phyloP scores from a whole-genome alignment of 306 rosid genomes.

The Inga oerstediana region DNA sequence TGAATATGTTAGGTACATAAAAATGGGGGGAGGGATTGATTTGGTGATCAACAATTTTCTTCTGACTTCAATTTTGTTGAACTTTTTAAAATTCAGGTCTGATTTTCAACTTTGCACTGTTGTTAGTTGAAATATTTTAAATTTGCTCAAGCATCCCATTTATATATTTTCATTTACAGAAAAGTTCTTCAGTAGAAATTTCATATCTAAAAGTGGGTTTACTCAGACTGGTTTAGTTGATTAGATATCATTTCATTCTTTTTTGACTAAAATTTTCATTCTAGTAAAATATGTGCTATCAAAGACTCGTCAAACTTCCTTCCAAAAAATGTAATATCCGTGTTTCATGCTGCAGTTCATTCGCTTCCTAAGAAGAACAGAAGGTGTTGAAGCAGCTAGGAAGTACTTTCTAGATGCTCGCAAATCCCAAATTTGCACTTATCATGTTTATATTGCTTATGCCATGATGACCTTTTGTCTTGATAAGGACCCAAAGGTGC shows the following conservation, averaged over 20 bases:
- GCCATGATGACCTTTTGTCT: constrained; percentile 92
- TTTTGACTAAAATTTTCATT: constrained; percentile 9
- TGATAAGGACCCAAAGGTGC: constrained; percentile 95
- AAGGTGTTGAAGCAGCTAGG: constrained; percentile 98
- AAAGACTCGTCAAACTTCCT: constrained; percentile 14
- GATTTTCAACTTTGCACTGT: constrained; percentile 2
- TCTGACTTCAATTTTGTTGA: not conserved
- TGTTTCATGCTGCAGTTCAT: constrained; percentile 75
- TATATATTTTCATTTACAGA: not conserved
- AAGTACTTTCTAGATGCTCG: constrained; percentile 94
- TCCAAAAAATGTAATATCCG: constrained; percentile 29
- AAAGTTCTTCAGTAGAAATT: not conserved
- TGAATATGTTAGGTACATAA: constrained; percentile 17
- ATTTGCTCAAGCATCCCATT: constrained; percentile 3
- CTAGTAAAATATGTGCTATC: constrained; percentile 14
- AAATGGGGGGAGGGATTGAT: constrained; percentile 6
- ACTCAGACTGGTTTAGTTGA: not conserved
- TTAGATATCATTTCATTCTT: not conserved
- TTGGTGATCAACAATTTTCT: not conserved
- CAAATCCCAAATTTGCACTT: constrained; percentile 82
- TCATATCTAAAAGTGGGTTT: not conserved
- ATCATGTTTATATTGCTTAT: constrained; percentile 95
- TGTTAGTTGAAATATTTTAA: constrained; percentile 1
- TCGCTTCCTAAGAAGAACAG: constrained; percentile 89
- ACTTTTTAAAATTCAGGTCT: constrained; percentile 21